Evolutionary conservation across 2,329 filamentous ascomycete genomes (phyloP), one percentile per base, ranked within the genome.

Genomic region (Trichoderma sp.): DNA sequence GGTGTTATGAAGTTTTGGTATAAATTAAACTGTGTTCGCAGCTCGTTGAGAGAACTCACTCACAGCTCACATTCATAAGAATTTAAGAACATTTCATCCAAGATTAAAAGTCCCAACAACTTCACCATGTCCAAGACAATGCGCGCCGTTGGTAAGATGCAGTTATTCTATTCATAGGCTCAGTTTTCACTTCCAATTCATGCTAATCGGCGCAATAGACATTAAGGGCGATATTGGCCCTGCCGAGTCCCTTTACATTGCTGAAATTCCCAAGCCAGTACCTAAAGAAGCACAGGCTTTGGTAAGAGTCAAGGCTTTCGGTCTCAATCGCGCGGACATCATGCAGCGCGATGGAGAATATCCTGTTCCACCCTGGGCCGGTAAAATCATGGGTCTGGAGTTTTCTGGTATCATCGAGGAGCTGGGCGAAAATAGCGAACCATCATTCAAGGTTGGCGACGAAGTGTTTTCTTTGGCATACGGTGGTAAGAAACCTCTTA

Each of bases 391-490:
- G 21, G 47, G 60, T 8, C 24, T 53, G 21, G 47, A 63, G 10
- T 37, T 53, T 29, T 52, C 47, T 8, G n/a, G 43, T 33, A n/a
- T 63, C 16, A 63, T 53, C 16, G 60, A 53, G 31, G 21, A 37
- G 19, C 4, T 37, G 4, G 47, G 47, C 5, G 29, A 63, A 37
- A 63, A 63, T 29, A 53, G 60, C 14, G 59, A 62, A 37, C 13
- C 31, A 19, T 63, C 31, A 10, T 53, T 62, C 13, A 53, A 6
- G 16, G 21, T 63, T n/a, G 60, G 60, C 21, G 59, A 62, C 4
- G 60, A 63, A 40, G 60, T 63, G 14, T 52, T 63, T 11, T 47
- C 60, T 29, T 62, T 53, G 14, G 21, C 60, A 40, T 63, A 63
- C 11, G 47, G 60, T 27, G 60, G 43, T 63, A 53, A 27, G 21